phyloP scores from a whole-genome alignment of 2,329 filamentous ascomycete species.

The Chaetothyriales sp. region DNA sequence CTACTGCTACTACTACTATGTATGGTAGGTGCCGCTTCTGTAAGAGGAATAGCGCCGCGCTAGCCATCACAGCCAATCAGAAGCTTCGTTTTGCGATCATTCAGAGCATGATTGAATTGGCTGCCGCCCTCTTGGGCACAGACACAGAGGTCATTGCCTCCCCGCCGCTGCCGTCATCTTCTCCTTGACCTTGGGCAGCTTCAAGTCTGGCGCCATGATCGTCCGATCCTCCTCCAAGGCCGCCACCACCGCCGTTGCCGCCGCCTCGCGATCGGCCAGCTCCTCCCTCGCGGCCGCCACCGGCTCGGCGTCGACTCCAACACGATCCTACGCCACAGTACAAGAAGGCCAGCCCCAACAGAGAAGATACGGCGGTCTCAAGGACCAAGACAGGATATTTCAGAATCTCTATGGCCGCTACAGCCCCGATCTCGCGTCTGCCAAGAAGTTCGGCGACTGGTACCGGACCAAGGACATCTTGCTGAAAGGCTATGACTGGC shows the following conservation, averaged over 20 bases:
- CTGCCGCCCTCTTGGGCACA: neutral
- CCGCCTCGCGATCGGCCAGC: slow-evolving; percentile 35
- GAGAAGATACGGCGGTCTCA: slow-evolving; percentile 67
- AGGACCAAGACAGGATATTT: slow-evolving; percentile 97
- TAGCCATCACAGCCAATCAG: neutral
- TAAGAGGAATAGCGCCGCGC: neutral
- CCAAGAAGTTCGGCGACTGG: slow-evolving; percentile 98
- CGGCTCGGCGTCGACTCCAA: slow-evolving; percentile 29
- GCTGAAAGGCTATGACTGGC: slow-evolving; percentile 94
- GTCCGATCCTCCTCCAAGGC: slow-evolving; percentile 20
- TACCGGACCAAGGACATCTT: slow-evolving; percentile 99
- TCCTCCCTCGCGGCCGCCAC: slow-evolving; percentile 15
- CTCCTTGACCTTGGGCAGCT: neutral
- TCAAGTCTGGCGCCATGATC: slow-evolving; percentile 11
- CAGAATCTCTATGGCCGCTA: slow-evolving; percentile 95
- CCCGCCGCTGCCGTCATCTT: neutral
- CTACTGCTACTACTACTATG: too few species aligned
- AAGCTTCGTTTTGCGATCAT: neutral
- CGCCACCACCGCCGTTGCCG: slow-evolving; percentile 23
- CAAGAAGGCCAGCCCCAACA: slow-evolving; percentile 57
- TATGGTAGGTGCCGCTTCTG: too few species aligned
- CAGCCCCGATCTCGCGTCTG: slow-evolving; percentile 79
- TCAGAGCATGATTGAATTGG: neutral
- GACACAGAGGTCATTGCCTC: neutral
- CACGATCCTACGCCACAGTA: slow-evolving; percentile 66